Base-by-base conservation (phyloP, 495 filamentous ascomycete genomes). In the Pyronema omphalodes region DNA sequence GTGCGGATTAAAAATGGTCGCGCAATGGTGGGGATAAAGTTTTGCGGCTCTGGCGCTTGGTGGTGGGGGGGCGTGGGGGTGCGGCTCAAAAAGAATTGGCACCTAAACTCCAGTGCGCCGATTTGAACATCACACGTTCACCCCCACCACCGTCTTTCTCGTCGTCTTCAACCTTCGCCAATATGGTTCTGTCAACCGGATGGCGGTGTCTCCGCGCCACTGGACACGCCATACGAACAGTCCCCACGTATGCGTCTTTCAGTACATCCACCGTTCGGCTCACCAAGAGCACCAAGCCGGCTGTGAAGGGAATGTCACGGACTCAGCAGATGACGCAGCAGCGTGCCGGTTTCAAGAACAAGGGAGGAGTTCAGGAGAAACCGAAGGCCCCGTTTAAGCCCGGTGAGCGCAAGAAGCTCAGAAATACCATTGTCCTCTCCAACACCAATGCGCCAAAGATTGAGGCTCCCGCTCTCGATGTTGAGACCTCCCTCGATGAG, bases 391-490 rank as follows among this genome's bases (percentile, higher is more conserved):
- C 85, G 12, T 64, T 51, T 34, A 71, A 69, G 29, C 67, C 75
- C 7, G 91, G 88, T 54, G 86, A 94, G 71, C 80, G 88, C 62
- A 94, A 86, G 68, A 81, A 84, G 18, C 69, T 85, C 59, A 79
- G 86, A 57, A 95, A 93, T 71, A 78, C 84, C 53, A 82, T 98
- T 55, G 79, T 89, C 34, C 76, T 98, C 40, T 91, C 82, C 69
- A 98, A 96, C 69, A 81, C 82, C 62, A 96, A 94, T 71, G 91
- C 91, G 37, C 71, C 94, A 17, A 77, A 78, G 58, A 78, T 94
- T 29, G 73, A 83, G 15, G 60, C 93, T 43, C 73, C 70, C 1
- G 61, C 69, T 9, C 71, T 77, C 53, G 75, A 69, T 47, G 70
- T 82, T 65, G 61, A 60, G 44, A 34, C 52, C 6, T 52, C 57